Evolutionary conservation across 768 basidiomycete genomes (phyloP), one percentile per base, ranked within the genome.

Genomic region (Russula dissimulans): DNA sequence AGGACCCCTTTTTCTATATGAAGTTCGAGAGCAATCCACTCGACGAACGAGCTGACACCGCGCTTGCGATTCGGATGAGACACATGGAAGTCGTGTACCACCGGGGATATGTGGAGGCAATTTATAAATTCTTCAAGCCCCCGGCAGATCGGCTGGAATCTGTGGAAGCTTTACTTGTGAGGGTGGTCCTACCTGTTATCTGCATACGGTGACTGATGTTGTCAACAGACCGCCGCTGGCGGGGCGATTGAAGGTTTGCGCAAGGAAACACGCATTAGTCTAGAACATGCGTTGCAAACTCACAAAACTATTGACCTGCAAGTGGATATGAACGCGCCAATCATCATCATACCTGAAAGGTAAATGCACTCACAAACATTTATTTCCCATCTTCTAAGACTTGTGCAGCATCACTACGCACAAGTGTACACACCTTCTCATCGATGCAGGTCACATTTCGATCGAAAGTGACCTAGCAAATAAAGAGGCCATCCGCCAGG

Each of bases 51-150:
- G 93, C 97, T 29, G 95, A 98, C 70, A 95, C 81, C 67, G 91
- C 89, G 1, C 76, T 99, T 55, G 89, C 88, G 12, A 81, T 95
- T 49, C 86, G 85, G 58, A 89, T 97, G 89, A 83, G 91, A 11
- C 89, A 95, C 67, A 89, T 95, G 85, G 95, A 98, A 73, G 87
- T 99, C 64, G 89, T 99, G 44, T 99, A 99, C 69, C 93, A 97
- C 69, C 83, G 78, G 68, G 92, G 91, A 29, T 97, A 95, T 70
- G 80, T 98, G 32, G 97, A 98, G 75, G 90, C 89, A 3, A 82
- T 98, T 22, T 87, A 87, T 67, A 81, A 79, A 63, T 99, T 98
- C 75, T 87, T 99, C 75, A 90, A 86, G 69, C 95, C 94, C 2
- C 95, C 97, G 2, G 86, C 86, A 45, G 95, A 89, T 71, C 95